Conservation (phyloP, 2,329 filamentous ascomycete species). For the Dothiorella sarmentorum region DNA sequence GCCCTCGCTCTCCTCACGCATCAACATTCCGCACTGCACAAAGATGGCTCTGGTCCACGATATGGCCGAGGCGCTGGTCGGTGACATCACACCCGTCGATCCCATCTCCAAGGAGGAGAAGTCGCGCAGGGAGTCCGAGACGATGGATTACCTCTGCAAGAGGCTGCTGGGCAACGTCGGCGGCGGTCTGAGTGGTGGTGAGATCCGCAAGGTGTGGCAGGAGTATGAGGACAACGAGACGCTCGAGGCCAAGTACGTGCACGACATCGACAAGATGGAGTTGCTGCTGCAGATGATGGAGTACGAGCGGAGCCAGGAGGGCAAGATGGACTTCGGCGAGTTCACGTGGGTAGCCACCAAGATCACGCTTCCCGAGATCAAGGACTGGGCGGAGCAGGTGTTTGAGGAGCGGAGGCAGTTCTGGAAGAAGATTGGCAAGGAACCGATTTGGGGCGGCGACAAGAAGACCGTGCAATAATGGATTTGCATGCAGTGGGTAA, state of each 20-base stretch:
- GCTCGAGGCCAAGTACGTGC: slow-evolving; percentile 81
- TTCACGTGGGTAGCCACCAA: slow-evolving; percentile 75
- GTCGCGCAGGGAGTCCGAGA: slow-evolving; percentile 76
- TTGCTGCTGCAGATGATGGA: slow-evolving; percentile 92
- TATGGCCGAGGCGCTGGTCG: slow-evolving; percentile 93
- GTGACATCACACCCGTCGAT: slow-evolving; percentile 94
- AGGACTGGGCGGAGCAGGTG: slow-evolving; percentile 73
- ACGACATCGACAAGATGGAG: slow-evolving; percentile 97
- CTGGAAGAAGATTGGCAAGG: slow-evolving; percentile 55
- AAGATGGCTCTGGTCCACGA: slow-evolving; percentile 97
- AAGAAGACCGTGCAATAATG: neutral
- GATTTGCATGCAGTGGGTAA: neutral
- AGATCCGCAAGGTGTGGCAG: slow-evolving; percentile 80
- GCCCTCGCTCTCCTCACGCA: slow-evolving; percentile 62
- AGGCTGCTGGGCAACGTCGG: slow-evolving; percentile 70
- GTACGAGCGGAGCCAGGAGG: slow-evolving; percentile 73
- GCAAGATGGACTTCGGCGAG: slow-evolving; percentile 73
- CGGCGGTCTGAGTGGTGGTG: slow-evolving; percentile 64
- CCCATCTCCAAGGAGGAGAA: slow-evolving; percentile 83
- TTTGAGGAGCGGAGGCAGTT: slow-evolving; percentile 71
- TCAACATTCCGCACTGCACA: slow-evolving; percentile 81
- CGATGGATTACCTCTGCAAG: slow-evolving; percentile 86
- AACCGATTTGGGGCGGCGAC: slow-evolving; percentile 22
- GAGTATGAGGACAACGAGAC: slow-evolving; percentile 92
- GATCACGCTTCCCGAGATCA: slow-evolving; percentile 73